These are phyloP conservation scores for Tolypocladium pustulatum DNA, from an alignment of 2,329 filamentous ascomycete species.

Conservation along the genomic window DNA sequence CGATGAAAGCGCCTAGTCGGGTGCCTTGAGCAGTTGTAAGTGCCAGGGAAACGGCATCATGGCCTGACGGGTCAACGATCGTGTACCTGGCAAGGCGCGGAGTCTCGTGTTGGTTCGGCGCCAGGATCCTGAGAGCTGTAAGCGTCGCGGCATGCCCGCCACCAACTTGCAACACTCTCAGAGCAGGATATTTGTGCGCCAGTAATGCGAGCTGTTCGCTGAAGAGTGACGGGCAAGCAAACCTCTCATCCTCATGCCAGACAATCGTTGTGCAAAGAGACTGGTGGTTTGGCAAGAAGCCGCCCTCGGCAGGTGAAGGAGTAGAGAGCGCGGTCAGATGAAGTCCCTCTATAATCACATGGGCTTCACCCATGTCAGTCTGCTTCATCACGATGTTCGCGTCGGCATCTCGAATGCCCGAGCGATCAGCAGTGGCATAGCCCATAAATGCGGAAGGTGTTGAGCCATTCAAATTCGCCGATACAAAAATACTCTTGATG, in stretches of 20 bases:
- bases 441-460: constrained; percentile 27
- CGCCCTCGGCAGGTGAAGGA: constrained; percentile 12
- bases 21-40: constrained; percentile 6
- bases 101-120: constrained; percentile 9
- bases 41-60: constrained; percentile 2
- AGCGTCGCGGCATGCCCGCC: constrained; percentile 10
- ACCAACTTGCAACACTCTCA: constrained; percentile 29
- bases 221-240: constrained; percentile 10
- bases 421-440: constrained; percentile 25
- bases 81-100: constrained; percentile 24
- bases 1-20: constrained; percentile 14
- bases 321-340: constrained; percentile 26
- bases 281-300: constrained; percentile 37
- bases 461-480: constrained; percentile 22
- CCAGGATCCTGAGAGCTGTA: constrained; percentile 16
- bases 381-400: constrained; percentile 34
- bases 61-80: constrained; percentile 9
- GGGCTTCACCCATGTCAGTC: constrained; percentile 16
- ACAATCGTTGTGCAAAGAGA: constrained; percentile 37
- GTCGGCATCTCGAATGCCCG: constrained; percentile 25
- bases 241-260: constrained; percentile 31
- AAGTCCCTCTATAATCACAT: constrained; percentile 34
- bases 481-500: constrained; percentile 35
- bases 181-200: constrained; percentile 26
- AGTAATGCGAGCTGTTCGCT: constrained; percentile 19